Base-by-base conservation (phyloP, 768 basidiomycete genomes). In the Gautieria morchelliformis region DNA sequence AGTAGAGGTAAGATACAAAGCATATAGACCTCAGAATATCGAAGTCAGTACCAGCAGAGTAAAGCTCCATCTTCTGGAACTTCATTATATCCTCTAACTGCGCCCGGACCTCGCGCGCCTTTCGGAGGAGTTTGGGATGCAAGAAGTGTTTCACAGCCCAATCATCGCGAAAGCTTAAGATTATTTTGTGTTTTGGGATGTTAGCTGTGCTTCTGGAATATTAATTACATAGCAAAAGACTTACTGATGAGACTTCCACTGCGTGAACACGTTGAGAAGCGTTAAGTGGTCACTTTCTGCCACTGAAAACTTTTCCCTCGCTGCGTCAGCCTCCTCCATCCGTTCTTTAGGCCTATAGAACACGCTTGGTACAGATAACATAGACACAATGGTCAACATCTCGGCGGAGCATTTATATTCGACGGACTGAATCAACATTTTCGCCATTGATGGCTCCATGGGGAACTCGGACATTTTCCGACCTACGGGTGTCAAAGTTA, bases 71-170 rank as follows among this genome's bases (percentile, higher is more conserved):
- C 75, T 97, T 97, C 72, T 97, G 94, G 70, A 90, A 89, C 66
- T 96, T 95, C 93, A 97, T 97, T 70, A 99, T 98, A 66, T 99
- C 96, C 67, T 97, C 94, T 15, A 99, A 79, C 73, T 99, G 96
- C 3, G 80, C 82, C 32, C 96, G 84, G 39, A 99, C 96, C 74
- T 99, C 96, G 33, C 95, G 80, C 5, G 90, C 89, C 71, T 99
- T 99, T 42, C 95, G 78, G 37, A 99, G 78, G 41, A 97, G 77
- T 69, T 98, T 98, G 0, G 95, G 95, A 68, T 99, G 96, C 52
- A 98, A 68, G 75, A 98, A 99, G 69, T 99, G 96, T 45, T 89
- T 82, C 73, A 93, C 83, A 2, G 82, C 83, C 96, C 95, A 99
- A 44, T 93, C 89, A 66, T 99, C 96, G 19, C 91, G 85, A 70